Percentiles rank a stretch among this genome's conserved stretches.
These are phyloP conservation scores for Chamaecrista fasciculata DNA, from an alignment of 306 rosid species.

Conservation along the genomic window DNA sequence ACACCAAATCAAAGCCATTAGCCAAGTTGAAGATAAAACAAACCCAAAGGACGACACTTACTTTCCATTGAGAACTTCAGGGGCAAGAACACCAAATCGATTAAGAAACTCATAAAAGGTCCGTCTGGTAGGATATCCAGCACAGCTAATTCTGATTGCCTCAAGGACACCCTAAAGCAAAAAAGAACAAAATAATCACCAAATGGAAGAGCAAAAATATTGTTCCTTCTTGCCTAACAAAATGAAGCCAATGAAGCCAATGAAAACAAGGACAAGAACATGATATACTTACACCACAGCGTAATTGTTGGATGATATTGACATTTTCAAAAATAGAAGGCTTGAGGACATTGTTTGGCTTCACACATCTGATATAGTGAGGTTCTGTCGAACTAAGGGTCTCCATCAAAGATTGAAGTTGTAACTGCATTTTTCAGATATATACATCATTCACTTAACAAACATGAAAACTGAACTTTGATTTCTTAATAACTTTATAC, in stretches of 20 bases:
- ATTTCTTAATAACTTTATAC: background rate
- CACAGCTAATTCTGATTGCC: background rate
- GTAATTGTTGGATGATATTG: background rate
- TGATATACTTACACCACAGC: slow-evolving; percentile 14
- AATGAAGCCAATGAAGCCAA: background rate
- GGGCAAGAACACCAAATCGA: background rate
- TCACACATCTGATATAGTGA: slow-evolving; percentile 73
- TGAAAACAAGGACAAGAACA: background rate
- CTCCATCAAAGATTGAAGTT: slow-evolving; percentile 43
- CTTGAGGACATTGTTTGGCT: slow-evolving; percentile 54
- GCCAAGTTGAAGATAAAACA: background rate
- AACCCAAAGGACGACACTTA: background rate
- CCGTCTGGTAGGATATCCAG: background rate
- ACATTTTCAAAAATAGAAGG: slow-evolving; percentile 60
- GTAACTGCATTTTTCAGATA: background rate
- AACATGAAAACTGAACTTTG: too few species aligned
- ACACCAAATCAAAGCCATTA: background rate
- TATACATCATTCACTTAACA: background rate
- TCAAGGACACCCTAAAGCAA: background rate
- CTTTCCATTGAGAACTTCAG: background rate
- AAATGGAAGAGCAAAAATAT: background rate
- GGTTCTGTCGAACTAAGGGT: slow-evolving; percentile 59
- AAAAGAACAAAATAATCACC: background rate
- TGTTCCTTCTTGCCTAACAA: background rate
- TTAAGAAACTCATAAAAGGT: background rate